A percentile compares a stretch with the other conserved stretches of the same genome.
phyloP scores from a whole-genome alignment of 208 protist genomes.

The Trypanosoma theileri region DNA sequence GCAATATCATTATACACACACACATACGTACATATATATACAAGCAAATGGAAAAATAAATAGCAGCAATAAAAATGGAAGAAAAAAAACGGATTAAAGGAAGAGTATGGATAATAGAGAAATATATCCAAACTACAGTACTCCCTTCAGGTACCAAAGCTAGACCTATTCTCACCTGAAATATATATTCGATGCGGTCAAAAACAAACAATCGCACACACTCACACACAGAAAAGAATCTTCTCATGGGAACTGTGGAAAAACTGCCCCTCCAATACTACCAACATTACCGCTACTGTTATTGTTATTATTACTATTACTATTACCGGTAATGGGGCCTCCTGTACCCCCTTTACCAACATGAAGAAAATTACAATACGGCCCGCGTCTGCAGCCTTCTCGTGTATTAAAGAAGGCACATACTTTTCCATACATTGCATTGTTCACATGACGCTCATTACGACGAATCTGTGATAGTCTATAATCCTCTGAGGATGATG shows the following conservation, averaged over 20 bases:
- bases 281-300: too few species aligned
- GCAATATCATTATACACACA: too few species aligned
- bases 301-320: background rate
- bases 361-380: slow-evolving; percentile 66
- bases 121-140: too few species aligned
- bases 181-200: too few species aligned
- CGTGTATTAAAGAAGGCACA: slow-evolving; percentile 69
- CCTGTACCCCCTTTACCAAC: slow-evolving; percentile 32
- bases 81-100: too few species aligned
- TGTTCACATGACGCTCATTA: slow-evolving; percentile 71
- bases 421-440: slow-evolving; percentile 36
- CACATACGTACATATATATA: too few species aligned
- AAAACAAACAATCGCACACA: too few species aligned
- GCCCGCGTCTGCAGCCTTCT: slow-evolving; percentile 67
- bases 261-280: background rate
- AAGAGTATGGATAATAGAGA: too few species aligned
- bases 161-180: too few species aligned
- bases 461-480: slow-evolving; percentile 67
- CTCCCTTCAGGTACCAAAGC: too few species aligned
- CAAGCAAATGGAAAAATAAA: too few species aligned
- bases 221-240: background rate
- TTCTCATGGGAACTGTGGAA: background rate
- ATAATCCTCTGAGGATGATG: slow-evolving; percentile 51
- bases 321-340: background rate
- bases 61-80: too few species aligned